These are phyloP conservation scores for Aurifilum marmelostoma DNA, from an alignment of 2,329 filamentous ascomycete species.

Conservation along the genomic window DNA sequence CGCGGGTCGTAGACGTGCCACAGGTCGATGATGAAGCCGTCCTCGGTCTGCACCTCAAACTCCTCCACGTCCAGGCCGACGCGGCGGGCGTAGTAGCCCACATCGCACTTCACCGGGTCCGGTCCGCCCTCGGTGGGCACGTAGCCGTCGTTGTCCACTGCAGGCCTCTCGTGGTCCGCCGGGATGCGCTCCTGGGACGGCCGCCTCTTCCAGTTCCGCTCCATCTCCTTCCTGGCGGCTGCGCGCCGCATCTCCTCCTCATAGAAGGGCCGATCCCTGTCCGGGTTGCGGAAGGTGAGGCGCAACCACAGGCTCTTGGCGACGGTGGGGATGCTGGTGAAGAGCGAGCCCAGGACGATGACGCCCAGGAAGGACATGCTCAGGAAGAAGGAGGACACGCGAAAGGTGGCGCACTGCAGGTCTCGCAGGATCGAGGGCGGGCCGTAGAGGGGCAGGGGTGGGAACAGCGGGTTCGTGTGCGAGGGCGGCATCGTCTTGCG, in stretches of 20 bases:
- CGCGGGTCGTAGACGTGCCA: slow-evolving; percentile 89
- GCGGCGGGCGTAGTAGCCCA: slow-evolving; percentile 82
- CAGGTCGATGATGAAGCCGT: slow-evolving; percentile 86
- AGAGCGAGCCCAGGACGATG: slow-evolving; percentile 74
- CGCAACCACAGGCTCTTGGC: slow-evolving; percentile 54
- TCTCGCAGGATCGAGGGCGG: slow-evolving; percentile 69
- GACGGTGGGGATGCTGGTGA: slow-evolving; percentile 64
- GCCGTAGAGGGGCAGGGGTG: slow-evolving; percentile 80
- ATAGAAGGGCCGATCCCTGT: slow-evolving; percentile 67
- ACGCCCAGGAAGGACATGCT: slow-evolving; percentile 76
- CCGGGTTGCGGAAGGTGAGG: slow-evolving; percentile 62
- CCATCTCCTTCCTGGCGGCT: slow-evolving; percentile 58
- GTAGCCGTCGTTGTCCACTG: slow-evolving; percentile 57
- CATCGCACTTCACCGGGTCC: slow-evolving; percentile 78
- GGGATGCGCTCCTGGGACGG: slow-evolving; percentile 42
- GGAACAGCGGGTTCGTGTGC: slow-evolving; percentile 80
- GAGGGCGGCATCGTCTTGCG: slow-evolving; percentile 61
- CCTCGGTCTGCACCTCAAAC: slow-evolving; percentile 86
- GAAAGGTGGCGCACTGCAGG: slow-evolving; percentile 68
- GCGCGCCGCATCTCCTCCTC: slow-evolving; percentile 70
- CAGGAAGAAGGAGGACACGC: slow-evolving; percentile 71
- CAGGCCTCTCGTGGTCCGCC: slow-evolving; percentile 47
- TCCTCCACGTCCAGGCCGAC: slow-evolving; percentile 86
- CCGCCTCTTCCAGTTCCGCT: slow-evolving; percentile 63
- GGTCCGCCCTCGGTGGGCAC: slow-evolving; percentile 77